A percentile compares a stretch with the other conserved stretches of the same genome.
These are phyloP conservation scores for Tetraselmis striata DNA, from an alignment of 139 green algal genomes.

Conservation along the genomic window DNA sequence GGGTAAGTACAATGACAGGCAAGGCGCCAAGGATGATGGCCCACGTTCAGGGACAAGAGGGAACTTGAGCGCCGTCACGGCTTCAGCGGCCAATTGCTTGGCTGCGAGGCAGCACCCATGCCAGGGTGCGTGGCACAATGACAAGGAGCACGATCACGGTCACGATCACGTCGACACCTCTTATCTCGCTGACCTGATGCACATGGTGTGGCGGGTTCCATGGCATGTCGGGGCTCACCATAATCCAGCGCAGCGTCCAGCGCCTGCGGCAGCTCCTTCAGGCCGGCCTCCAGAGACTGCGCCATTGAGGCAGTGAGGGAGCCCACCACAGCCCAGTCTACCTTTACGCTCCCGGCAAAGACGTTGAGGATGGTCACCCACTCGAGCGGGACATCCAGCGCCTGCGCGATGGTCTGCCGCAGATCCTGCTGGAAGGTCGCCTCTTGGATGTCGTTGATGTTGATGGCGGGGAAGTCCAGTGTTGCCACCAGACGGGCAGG, in stretches of 20 bases:
- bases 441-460: neutral
- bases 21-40: too few relatives aligned
- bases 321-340: neutral
- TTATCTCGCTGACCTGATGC: too few relatives aligned
- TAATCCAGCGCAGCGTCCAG: neutral
- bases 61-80: too few relatives aligned
- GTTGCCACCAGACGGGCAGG: neutral
- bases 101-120: too few relatives aligned
- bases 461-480: neutral
- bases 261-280: neutral
- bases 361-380: neutral
- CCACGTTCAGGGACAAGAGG: too few relatives aligned
- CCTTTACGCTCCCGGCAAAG: neutral
- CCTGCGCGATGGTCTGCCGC: neutral
- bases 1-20: too few relatives aligned
- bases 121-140: too few relatives aligned
- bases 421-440: neutral
- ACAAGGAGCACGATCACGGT: too few relatives aligned
- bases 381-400: neutral
- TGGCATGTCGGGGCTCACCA: neutral
- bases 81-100: too few relatives aligned
- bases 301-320: neutral
- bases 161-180: too few relatives aligned
- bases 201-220: too few relatives aligned
- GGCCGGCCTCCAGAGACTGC: neutral